phyloP scores from a whole-genome alignment of 257 asterid genomes.

The Solanum ossicruentum region DNA sequence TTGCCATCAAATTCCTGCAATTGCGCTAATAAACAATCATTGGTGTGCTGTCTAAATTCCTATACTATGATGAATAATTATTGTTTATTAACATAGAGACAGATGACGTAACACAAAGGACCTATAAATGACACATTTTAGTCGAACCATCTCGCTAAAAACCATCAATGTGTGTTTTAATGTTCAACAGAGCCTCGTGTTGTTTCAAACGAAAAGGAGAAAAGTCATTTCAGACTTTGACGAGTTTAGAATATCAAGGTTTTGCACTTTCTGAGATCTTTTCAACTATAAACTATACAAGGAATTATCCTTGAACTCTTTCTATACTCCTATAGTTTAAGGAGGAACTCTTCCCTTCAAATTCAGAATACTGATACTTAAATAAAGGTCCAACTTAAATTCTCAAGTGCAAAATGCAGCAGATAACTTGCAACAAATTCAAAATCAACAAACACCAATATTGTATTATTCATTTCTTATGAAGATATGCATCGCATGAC shows the following conservation, averaged over 20 bases:
- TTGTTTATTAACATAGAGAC: background rate
- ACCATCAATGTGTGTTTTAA: background rate
- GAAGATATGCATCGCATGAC: background rate
- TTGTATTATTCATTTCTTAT: background rate
- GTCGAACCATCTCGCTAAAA: background rate
- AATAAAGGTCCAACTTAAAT: background rate
- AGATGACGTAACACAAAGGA: background rate
- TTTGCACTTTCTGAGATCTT: background rate
- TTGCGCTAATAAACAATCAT: background rate
- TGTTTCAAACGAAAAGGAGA: background rate
- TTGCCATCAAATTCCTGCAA: constrained; percentile 97
- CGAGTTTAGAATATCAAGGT: background rate
- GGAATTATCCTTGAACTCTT: background rate
- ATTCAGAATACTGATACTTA: background rate
- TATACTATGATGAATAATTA: background rate
- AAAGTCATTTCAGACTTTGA: background rate
- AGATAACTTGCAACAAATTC: background rate
- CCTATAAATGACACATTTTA: background rate
- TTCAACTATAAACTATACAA: background rate
- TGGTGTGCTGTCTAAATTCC: background rate
- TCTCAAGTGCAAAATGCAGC: background rate
- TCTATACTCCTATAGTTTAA: background rate
- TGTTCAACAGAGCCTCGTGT: background rate
- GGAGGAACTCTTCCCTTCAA: background rate
- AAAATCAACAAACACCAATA: background rate